Conservation (phyloP, 257 asterid genomes). For the Anisodus tanguticus region DNA sequence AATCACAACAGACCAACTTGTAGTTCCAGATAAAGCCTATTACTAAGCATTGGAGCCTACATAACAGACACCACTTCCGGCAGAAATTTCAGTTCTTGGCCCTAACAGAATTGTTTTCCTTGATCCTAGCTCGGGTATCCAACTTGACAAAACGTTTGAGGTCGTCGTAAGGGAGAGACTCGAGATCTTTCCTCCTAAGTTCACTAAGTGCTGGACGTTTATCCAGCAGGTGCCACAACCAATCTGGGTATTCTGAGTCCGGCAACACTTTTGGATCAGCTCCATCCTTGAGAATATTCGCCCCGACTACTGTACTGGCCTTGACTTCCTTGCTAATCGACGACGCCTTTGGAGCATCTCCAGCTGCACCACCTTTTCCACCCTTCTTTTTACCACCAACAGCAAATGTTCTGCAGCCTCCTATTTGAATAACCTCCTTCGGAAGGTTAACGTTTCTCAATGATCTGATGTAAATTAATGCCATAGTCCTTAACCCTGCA, state of each 20-base stretch:
- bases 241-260: conserved; percentile 85
- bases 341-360: conserved; percentile 79
- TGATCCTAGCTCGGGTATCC: conserved; percentile 92
- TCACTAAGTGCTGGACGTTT: conserved; percentile 85
- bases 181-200: conserved; percentile 66
- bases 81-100: conserved; percentile 45
- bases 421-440: conserved; percentile 48
- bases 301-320: conserved; percentile 80
- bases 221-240: conserved; percentile 85
- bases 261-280: conserved; percentile 85
- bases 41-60: not conserved
- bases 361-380: conserved; percentile 74
- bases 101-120: conserved; percentile 77
- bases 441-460: conserved; percentile 47
- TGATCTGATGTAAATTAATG: conserved; percentile 47
- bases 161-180: conserved; percentile 71
- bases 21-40: not conserved
- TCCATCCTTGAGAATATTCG: conserved; percentile 85
- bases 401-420: conserved; percentile 70
- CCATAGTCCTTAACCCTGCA: conserved; percentile 54
- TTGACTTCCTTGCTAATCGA: conserved; percentile 84
- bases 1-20: not conserved
- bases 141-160: conserved; percentile 88
- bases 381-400: conserved; percentile 92
- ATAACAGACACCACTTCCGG: not conserved